Evolutionary conservation across 2,329 filamentous ascomycete genomes (phyloP).

Genomic region (Pseudocercospora ulei): DNA sequence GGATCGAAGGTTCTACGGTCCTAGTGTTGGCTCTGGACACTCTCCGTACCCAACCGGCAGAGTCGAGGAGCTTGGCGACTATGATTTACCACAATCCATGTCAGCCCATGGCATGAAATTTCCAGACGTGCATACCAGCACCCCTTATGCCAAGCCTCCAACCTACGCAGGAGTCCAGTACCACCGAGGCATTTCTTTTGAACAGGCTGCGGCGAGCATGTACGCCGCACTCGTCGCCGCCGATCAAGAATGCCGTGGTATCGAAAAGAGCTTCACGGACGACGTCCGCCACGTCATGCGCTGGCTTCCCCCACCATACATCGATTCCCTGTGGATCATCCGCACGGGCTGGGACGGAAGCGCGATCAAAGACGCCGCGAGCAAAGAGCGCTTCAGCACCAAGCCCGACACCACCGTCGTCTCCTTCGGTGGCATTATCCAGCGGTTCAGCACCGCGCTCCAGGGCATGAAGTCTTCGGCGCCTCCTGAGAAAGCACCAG

Average conservation of each 20-base stretch:
- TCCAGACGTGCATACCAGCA: background rate
- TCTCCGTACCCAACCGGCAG: slow-evolving; percentile 6
- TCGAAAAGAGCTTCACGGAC: slow-evolving; percentile 14
- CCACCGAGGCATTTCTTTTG: slow-evolving; percentile 12
- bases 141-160: background rate
- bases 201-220: slow-evolving; percentile 16
- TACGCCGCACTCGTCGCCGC: slow-evolving; percentile 17
- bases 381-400: background rate
- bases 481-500: slow-evolving; percentile 8
- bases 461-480: slow-evolving; percentile 13
- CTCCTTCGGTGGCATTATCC: slow-evolving; percentile 10
- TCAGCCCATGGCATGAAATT: slow-evolving; percentile 5
- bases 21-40: slow-evolving; percentile 4
- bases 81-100: slow-evolving; percentile 6
- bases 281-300: slow-evolving; percentile 9
- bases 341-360: slow-evolving; percentile 17
- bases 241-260: slow-evolving; percentile 14
- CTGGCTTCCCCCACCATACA: slow-evolving; percentile 16
- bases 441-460: slow-evolving; percentile 15
- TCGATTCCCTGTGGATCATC: slow-evolving; percentile 18
- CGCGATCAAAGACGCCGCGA: background rate
- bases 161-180: no score
- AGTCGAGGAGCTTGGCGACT: slow-evolving; percentile 13
- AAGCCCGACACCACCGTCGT: background rate
- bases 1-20: slow-evolving; percentile 9